Evolutionary conservation across 129 eudicot species (phyloP), one percentile per base, ranked within the genome.

Genomic region (Artemisia tridentata): DNA sequence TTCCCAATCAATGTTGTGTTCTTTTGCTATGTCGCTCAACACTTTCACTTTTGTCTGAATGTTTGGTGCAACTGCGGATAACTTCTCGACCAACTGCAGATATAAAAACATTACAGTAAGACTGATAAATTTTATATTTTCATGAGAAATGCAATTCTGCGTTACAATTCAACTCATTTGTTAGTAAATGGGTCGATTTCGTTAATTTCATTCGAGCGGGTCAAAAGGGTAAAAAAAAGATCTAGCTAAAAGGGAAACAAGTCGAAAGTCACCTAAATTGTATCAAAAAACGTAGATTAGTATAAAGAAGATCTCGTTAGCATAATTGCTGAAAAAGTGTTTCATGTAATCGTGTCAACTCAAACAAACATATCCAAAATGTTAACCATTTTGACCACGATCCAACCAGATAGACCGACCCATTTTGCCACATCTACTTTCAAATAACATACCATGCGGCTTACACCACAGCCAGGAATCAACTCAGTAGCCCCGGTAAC

Each of bases 21-120:
- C 96, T 75, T 87, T 86, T 25, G 98, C 98, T 73, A 92, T 79
- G 43, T 80, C 85, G 43, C 68, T 84, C 73, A 92, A 70, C 21
- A 87, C 80, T 73, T 87, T 89, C 69, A 79, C 57, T 85, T 92
- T 89, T 45, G 88, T 76, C 71, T 74, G 90, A 47, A 84, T 85
- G 78, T 92, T 95, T 58, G 98, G 98, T 63, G 98, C 90, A 38
- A 62, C 68, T 5, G 84, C 95, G 66, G 98, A 92, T 80, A 92
- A 85, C 79, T 92, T 92, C 86, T 92, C 95, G 52, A 92, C 90
- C 85, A 92, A 46, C 98, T 92, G 89, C 76, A 80, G 72, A 63
- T 23, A 52, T 45, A 49, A 68, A 47, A 68, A 47, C 4, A 63
- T 27, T 19, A 72, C 25, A 48, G 60, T 59, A 67, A 23, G 60